Percentiles rank a stretch among this genome's conserved stretches.
Evolutionary conservation across 2,329 filamentous ascomycete genomes (phyloP).

Genomic region (Botryotinia globosa): DNA sequence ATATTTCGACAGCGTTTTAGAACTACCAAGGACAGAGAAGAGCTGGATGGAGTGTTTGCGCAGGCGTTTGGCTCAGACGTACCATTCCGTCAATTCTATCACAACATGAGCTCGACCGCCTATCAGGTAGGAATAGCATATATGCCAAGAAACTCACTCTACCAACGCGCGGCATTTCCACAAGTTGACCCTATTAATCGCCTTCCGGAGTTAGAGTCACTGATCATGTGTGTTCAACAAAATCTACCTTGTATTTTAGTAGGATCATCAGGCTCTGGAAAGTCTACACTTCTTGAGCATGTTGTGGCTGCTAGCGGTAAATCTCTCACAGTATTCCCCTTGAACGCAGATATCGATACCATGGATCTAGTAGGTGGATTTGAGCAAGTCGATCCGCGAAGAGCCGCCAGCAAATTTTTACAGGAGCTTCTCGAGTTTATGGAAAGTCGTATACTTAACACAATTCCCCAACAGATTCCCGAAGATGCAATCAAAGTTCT

Average conservation of each 20-base stretch:
- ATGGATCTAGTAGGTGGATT: conserved; percentile 98
- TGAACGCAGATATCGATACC: conserved; percentile 94
- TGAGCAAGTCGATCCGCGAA: conserved; percentile 83
- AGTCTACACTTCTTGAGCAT: conserved; percentile 75
- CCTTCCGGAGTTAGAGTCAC: conserved; percentile 74
- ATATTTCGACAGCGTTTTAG: conserved; percentile 89
- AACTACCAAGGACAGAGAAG: conserved; percentile 61
- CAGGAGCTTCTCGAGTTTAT: conserved; percentile 52
- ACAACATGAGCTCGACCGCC: conserved; percentile 62
- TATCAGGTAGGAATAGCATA: conserved; percentile 79
- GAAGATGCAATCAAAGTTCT: conserved; percentile 50
- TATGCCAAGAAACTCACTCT: conserved; percentile 56
- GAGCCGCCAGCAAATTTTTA: conserved; percentile 64
- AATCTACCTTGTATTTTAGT: conserved; percentile 87
- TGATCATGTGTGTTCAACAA: conserved; percentile 83
- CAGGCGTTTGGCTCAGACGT: conserved; percentile 53
- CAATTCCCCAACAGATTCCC: conserved; percentile 49
- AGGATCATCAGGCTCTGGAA: conserved; percentile 81
- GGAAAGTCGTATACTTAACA: conserved; percentile 48
- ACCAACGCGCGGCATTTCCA: conserved; percentile 52
- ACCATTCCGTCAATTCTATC: conserved; percentile 61
- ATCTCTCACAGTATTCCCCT: conserved; percentile 73
- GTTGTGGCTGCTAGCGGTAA: conserved; percentile 78
- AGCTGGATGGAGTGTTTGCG: conserved; percentile 65
- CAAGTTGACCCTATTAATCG: conserved; percentile 52